Percentiles rank a stretch among this genome's conserved stretches.
These are phyloP conservation scores for Chaetomium globosum DNA, from an alignment of 2,329 filamentous ascomycete genomes.

Conservation along the genomic window DNA sequence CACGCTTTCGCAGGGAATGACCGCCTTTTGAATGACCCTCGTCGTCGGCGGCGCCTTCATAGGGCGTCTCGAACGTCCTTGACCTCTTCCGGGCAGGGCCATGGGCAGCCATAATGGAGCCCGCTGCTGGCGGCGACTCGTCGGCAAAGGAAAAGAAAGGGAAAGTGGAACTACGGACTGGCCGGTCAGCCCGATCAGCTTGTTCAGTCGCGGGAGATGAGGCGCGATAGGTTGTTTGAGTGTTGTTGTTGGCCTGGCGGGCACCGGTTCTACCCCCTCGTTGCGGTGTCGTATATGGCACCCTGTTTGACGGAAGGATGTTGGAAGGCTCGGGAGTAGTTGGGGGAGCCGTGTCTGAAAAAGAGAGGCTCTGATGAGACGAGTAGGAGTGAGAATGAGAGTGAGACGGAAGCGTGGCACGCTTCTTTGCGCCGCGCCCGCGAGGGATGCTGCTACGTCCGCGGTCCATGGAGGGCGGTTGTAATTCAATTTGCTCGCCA, in stretches of 20 bases:
- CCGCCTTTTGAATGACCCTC: constrained; percentile 58
- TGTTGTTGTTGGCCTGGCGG: constrained; percentile 14
- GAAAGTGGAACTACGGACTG: constrained; percentile 31
- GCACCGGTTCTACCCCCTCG: constrained; percentile 28
- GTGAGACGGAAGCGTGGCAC: constrained; percentile 27
- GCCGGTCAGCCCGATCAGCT: constrained; percentile 27
- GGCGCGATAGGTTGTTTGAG: constrained; percentile 28
- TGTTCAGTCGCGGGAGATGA: constrained; percentile 33
- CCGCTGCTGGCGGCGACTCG: constrained; percentile 27
- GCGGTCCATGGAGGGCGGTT: constrained; percentile 33
- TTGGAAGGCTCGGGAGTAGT: constrained; percentile 23
- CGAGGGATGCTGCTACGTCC: constrained; percentile 31
- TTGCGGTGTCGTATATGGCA: constrained; percentile 25
- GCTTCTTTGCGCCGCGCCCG: constrained; percentile 36
- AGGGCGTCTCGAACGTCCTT: constrained; percentile 48
- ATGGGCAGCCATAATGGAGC: constrained; percentile 34
- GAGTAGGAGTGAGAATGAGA: constrained; percentile 14
- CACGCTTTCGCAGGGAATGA: constrained; percentile 60
- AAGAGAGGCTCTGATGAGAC: constrained; percentile 15
- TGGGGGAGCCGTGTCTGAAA: constrained; percentile 21
- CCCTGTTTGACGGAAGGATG: constrained; percentile 10
- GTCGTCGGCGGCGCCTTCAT: constrained; percentile 46
- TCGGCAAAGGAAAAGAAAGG: constrained; percentile 27
- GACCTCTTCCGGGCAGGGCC: constrained; percentile 48
- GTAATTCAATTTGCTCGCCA: constrained; percentile 32